These are phyloP conservation scores for Thelonectria rubi DNA, from an alignment of 2,329 filamentous ascomycete genomes.

Conservation along the genomic window DNA sequence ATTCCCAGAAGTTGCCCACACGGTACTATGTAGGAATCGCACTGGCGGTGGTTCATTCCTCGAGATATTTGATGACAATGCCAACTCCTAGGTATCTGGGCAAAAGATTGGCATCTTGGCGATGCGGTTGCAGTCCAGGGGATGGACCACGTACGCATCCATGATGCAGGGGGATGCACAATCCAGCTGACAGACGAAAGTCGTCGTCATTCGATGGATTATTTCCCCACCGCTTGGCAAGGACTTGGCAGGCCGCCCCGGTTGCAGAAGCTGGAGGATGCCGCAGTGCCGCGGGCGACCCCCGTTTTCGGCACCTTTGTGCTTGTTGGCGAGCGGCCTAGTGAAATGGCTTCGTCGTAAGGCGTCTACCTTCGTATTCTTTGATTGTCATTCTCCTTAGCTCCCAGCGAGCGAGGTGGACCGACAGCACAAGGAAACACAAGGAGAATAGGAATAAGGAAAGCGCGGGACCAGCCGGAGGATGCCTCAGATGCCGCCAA, in stretches of 20 bases:
- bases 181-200: background rate
- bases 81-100: too few relatives aligned
- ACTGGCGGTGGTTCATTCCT: too few relatives aligned
- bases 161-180: background rate
- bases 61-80: too few relatives aligned
- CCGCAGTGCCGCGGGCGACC: conserved; percentile 1
- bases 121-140: too few relatives aligned
- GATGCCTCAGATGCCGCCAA: background rate
- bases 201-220: conserved; percentile 7
- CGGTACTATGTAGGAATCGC: too few relatives aligned
- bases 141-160: too few relatives aligned
- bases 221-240: conserved; percentile 3
- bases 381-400: background rate
- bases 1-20: too few relatives aligned
- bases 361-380: background rate
- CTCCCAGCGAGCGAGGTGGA: background rate
- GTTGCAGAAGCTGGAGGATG: background rate
- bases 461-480: background rate
- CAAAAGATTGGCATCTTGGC: too few relatives aligned
- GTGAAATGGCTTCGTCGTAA: background rate
- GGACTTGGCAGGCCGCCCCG: conserved; percentile 8
- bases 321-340: background rate
- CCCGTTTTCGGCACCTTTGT: background rate
- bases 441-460: background rate
- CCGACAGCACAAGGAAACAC: background rate